phyloP scores from a whole-genome alignment of 768 basidiomycete species.

The Hydnomerulius pinastri region DNA sequence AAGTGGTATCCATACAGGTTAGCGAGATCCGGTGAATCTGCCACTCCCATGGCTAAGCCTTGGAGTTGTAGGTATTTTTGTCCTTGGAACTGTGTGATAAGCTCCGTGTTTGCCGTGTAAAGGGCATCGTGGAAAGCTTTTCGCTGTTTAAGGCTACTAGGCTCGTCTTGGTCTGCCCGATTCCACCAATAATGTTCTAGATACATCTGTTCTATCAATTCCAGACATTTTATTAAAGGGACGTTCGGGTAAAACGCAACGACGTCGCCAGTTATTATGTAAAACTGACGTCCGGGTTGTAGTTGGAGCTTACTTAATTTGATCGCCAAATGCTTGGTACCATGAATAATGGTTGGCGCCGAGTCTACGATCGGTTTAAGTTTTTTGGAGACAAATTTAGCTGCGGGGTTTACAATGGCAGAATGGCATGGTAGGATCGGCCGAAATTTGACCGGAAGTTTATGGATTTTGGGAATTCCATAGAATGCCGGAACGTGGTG shows the following conservation, averaged over 20 bases:
- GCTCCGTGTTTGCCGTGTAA: neutral
- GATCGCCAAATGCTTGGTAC: slow-evolving; percentile 12
- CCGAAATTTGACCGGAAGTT: slow-evolving; percentile 29
- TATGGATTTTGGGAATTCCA: slow-evolving; percentile 39
- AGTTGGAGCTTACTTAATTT: slow-evolving; percentile 10
- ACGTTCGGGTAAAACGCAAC: slow-evolving; percentile 9
- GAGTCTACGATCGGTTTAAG: slow-evolving; percentile 30
- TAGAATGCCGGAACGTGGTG: slow-evolving; percentile 11
- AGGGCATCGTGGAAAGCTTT: neutral
- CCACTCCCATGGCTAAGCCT: slow-evolving; percentile 10
- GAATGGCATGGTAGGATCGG: slow-evolving; percentile 37
- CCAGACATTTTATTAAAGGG: neutral
- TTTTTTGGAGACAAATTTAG: slow-evolving; percentile 32
- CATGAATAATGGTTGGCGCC: slow-evolving; percentile 8
- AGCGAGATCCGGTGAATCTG: slow-evolving; percentile 13
- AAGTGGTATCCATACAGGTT: slow-evolving; percentile 8
- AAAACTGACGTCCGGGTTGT: rapidly evolving
- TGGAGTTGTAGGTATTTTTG: neutral
- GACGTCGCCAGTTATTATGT: slow-evolving; percentile 9
- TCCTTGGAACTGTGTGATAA: slow-evolving; percentile 3
- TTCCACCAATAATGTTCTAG: slow-evolving; percentile 9
- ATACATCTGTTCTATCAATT: neutral
- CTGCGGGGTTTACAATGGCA: slow-evolving; percentile 29
- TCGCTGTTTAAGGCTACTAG: slow-evolving; percentile 1
- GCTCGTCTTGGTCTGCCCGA: slow-evolving; percentile 19